These are phyloP conservation scores for Pseudogymnoascus sp. DNA, from an alignment of 2,329 filamentous ascomycete genomes.

Conservation along the genomic window DNA sequence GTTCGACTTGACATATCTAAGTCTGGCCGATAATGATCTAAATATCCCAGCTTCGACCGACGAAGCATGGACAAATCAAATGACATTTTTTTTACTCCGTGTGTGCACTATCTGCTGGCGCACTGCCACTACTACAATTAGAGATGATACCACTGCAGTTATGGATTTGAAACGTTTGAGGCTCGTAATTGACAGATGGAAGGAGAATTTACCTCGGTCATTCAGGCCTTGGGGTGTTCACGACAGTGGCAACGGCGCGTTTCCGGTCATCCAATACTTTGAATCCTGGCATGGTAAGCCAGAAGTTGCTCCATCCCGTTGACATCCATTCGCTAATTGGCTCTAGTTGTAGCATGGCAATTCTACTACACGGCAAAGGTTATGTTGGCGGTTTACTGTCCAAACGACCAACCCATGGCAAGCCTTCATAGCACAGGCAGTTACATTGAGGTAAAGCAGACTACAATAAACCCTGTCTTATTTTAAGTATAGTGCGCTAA, in stretches of 20 bases:
- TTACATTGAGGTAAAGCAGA: neutral
- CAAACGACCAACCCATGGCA: neutral
- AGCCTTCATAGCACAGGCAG: neutral
- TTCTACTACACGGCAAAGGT: neutral
- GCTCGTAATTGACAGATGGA: neutral
- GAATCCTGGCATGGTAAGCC: neutral
- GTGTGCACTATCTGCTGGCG: neutral
- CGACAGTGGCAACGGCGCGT: neutral
- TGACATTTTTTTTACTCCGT: neutral
- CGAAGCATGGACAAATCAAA: neutral
- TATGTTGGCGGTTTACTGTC: neutral
- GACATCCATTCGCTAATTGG: neutral
- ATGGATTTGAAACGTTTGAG: neutral
- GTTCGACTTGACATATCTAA: neutral
- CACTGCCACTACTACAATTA: neutral
- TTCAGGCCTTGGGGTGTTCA: neutral
- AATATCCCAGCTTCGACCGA: neutral
- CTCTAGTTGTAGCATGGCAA: neutral
- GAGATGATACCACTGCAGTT: neutral
- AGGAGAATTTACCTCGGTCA: neutral
- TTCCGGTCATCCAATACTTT: neutral
- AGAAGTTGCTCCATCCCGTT: neutral
- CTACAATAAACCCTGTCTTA: neutral
- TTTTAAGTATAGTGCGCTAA: neutral
- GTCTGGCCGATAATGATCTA: neutral